Percentiles rank a stretch among this genome's conserved stretches.
phyloP scores from a whole-genome alignment of 768 basidiomycete species.

The Ramaria rubella region DNA sequence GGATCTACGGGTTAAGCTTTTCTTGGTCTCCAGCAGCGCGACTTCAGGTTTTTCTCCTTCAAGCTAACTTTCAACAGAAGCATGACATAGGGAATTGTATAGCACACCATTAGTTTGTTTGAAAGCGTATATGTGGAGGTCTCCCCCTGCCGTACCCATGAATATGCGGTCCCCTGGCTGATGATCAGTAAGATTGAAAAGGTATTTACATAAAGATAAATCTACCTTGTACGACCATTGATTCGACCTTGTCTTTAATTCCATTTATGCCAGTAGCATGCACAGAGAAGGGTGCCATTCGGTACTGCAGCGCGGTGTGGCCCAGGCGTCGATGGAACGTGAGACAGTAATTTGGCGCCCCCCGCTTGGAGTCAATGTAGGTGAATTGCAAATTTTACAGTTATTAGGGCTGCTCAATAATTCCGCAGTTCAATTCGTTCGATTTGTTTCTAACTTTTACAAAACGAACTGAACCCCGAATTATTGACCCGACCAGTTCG shows the following conservation, averaged over 20 bases:
- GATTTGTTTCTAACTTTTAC: too few species aligned
- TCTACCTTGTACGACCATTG: conserved; percentile 40
- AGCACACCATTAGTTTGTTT: conserved; percentile 25
- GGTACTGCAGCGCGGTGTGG: too few species aligned
- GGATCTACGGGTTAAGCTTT: conserved; percentile 53
- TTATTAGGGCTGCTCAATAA: too few species aligned
- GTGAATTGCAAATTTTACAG: too few species aligned
- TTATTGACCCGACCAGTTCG: too few species aligned
- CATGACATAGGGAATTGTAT: neutral
- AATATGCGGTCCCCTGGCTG: conserved; percentile 51
- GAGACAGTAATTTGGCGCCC: too few species aligned
- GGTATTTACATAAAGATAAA: neutral
- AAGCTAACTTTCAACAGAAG: neutral
- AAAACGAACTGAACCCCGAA: too few species aligned
- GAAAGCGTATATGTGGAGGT: conserved; percentile 44
- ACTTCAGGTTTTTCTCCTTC: conserved; percentile 29
- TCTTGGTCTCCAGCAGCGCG: conserved; percentile 58
- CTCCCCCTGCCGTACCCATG: conserved; percentile 53
- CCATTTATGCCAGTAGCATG: conserved; percentile 26
- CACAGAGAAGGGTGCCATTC: conserved; percentile 25
- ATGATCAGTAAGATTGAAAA: neutral
- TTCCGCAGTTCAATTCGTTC: too few species aligned
- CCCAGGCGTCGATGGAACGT: too few species aligned
- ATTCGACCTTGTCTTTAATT: conserved; percentile 45
- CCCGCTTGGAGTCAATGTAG: too few species aligned